Percentiles rank a stretch among this genome's conserved stretches.
These are phyloP conservation scores for Quercus tomentella DNA, from an alignment of 331 rosid genomes.

Conservation along the genomic window DNA sequence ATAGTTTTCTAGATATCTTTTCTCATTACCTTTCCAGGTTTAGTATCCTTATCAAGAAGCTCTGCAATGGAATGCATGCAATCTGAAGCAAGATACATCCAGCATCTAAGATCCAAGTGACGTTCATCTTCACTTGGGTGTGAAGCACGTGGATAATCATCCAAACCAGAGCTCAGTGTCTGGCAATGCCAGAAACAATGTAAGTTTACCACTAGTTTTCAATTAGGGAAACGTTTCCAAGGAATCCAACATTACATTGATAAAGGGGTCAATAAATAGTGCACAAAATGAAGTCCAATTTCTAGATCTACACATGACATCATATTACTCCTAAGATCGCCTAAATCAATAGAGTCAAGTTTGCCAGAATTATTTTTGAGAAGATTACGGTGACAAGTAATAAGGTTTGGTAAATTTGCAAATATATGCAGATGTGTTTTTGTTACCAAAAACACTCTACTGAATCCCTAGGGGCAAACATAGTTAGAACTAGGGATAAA, in stretches of 20 bases:
- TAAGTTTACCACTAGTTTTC: conserved; percentile 19
- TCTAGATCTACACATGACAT: background rate
- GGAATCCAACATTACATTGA: conserved; percentile 14
- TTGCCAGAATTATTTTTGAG: background rate
- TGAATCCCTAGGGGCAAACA: background rate
- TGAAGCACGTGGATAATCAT: conserved; percentile 97
- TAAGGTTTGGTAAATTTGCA: background rate
- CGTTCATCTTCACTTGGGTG: conserved; percentile 88
- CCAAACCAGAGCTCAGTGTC: conserved; percentile 90
- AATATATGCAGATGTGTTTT: background rate
- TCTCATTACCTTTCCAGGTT: conserved; percentile 49
- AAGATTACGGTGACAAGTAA: background rate
- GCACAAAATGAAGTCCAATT: background rate
- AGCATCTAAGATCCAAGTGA: conserved; percentile 90
- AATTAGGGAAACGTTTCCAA: conserved; percentile 2
- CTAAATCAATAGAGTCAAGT: background rate
- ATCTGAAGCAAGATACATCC: conserved; percentile 94
- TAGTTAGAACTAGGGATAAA: background rate
- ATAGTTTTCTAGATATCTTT: background rate
- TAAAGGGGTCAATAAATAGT: background rate
- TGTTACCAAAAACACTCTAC: background rate
- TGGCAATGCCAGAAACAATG: conserved; percentile 36
- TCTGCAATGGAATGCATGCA: conserved; percentile 79
- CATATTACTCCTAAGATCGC: conserved; percentile 4
- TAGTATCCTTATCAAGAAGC: conserved; percentile 45